Percentiles rank a stretch among this genome's conserved stretches.
These are phyloP conservation scores for Platanthera zijinensis DNA, from an alignment of 106 monocot genomes.

Conservation along the genomic window DNA sequence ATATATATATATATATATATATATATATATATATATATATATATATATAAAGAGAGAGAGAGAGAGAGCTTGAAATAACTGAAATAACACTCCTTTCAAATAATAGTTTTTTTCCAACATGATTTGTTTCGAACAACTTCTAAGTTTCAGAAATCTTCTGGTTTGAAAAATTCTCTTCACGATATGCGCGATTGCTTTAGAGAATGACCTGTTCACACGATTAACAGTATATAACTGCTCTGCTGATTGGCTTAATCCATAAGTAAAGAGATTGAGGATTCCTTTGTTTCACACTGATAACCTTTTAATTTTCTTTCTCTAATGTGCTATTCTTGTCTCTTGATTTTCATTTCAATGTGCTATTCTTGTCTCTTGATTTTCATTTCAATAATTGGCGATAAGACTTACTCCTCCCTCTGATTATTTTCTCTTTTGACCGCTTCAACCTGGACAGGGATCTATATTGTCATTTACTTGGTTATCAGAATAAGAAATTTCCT, in stretches of 20 bases:
- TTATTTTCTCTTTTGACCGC: background rate
- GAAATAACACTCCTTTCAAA: too few relatives aligned
- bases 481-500: background rate
- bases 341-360: background rate
- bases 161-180: too few relatives aligned
- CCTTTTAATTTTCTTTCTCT: background rate
- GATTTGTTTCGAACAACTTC: too few relatives aligned
- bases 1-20: too few relatives aligned
- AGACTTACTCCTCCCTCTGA: background rate
- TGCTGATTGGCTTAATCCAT: background rate
- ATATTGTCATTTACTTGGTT: conserved; percentile 11
- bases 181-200: too few relatives aligned
- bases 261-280: background rate
- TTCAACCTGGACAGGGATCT: conserved; percentile 5
- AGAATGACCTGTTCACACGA: background rate
- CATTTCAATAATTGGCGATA: background rate
- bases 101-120: too few relatives aligned
- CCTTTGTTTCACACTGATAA: background rate
- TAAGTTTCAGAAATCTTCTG: too few relatives aligned
- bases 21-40: too few relatives aligned
- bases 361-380: background rate
- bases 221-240: background rate
- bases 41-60: too few relatives aligned
- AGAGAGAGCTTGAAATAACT: too few relatives aligned
- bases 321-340: background rate